phyloP scores from a whole-genome alignment of 305 asterid species.

The Solanum aculeatissimum region DNA sequence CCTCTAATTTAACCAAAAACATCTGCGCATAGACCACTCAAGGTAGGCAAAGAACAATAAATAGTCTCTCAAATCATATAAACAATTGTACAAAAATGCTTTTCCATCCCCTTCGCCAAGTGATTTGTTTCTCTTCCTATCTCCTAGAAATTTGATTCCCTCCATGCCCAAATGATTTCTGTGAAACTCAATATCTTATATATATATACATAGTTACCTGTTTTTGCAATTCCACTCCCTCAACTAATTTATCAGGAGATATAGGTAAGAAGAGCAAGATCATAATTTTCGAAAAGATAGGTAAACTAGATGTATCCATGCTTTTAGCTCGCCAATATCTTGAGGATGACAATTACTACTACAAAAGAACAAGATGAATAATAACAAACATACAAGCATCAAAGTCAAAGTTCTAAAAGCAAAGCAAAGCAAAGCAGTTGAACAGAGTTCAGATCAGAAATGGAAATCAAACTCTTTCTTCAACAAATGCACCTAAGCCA shows the following conservation, averaged over 20 bases:
- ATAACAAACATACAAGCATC: not conserved
- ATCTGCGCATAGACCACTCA: not conserved
- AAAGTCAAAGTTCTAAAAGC: conserved; percentile 15
- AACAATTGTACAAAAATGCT: not conserved
- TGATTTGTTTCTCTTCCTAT: not conserved
- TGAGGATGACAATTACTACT: not conserved
- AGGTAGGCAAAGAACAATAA: not conserved
- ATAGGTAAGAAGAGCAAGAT: not conserved
- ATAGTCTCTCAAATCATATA: not conserved
- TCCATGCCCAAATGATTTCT: not conserved
- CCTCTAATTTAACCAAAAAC: not conserved
- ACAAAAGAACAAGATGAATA: not conserved
- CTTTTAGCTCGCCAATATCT: not conserved
- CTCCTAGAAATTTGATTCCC: not conserved
- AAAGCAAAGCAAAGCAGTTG: not conserved
- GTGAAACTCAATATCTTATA: not conserved
- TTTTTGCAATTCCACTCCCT: not conserved
- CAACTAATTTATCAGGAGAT: not conserved
- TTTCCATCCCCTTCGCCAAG: not conserved
- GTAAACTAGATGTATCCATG: not conserved
- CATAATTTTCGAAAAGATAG: not conserved
- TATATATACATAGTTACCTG: not conserved
- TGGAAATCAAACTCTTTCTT: conserved; percentile 12
- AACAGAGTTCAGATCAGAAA: not conserved
- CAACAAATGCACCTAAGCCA: not conserved